A percentile compares a stretch with the other conserved stretches of the same genome.
Conservation (phyloP, 1,284 basidiomycete genomes). For the Ceratobasidium papillatum region DNA sequence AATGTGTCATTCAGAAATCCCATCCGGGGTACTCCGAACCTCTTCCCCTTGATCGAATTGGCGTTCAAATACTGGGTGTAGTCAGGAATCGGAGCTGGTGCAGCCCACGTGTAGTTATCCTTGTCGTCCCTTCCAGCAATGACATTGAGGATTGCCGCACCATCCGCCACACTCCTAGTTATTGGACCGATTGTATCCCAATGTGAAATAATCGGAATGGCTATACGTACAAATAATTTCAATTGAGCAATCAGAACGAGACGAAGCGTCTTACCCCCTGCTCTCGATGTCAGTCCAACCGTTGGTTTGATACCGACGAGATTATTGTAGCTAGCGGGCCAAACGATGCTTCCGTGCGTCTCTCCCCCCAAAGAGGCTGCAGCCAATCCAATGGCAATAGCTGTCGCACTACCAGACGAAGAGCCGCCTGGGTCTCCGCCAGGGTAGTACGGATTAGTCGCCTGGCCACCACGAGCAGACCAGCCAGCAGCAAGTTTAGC, state of each 20-base stretch:
- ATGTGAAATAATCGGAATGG: slow-evolving; percentile 67
- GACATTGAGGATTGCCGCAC: slow-evolving; percentile 62
- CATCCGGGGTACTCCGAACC: slow-evolving; percentile 64
- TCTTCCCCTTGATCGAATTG: slow-evolving; percentile 62
- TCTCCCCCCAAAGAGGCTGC: slow-evolving; percentile 63
- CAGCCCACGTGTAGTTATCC: slow-evolving; percentile 68
- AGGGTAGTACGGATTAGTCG: slow-evolving; percentile 67
- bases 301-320: slow-evolving; percentile 69
- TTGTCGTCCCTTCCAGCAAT: slow-evolving; percentile 67
- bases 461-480: slow-evolving; percentile 72
- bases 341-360: slow-evolving; percentile 63
- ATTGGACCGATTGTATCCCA: slow-evolving; percentile 74
- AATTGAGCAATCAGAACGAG: slow-evolving; percentile 22
- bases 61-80: slow-evolving; percentile 62
- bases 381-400: slow-evolving; percentile 67
- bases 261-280: slow-evolving; percentile 58
- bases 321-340: slow-evolving; percentile 59
- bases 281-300: slow-evolving; percentile 68
- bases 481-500: slow-evolving; percentile 67
- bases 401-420: slow-evolving; percentile 70
- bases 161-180: slow-evolving; percentile 65
- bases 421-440: slow-evolving; percentile 70
- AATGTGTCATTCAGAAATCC: slow-evolving; percentile 36
- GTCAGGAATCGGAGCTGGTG: slow-evolving; percentile 64
- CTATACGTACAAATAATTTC: slow-evolving; percentile 51